phyloP scores from a whole-genome alignment of 805 yeast genomes.

The Ogataea zsoltii region DNA sequence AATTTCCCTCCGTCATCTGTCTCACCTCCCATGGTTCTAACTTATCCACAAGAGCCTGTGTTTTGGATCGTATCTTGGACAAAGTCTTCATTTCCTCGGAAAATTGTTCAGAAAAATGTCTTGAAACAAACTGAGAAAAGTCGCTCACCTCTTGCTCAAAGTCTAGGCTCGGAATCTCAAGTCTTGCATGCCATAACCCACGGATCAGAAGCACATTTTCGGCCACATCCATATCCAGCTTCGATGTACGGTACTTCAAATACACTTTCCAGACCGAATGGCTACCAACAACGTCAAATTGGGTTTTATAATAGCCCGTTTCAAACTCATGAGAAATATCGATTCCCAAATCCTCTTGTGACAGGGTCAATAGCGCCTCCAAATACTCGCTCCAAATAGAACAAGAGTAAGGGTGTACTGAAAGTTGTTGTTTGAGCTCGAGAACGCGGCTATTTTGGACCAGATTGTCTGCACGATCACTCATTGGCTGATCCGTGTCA shows the following conservation, averaged over 20 bases:
- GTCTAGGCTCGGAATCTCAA: conserved; percentile 42
- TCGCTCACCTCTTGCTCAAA: conserved; percentile 42
- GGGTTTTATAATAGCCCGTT: conserved; percentile 11
- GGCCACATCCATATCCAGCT: background rate
- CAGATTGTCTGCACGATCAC: no score
- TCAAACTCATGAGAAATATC: conserved; percentile 3
- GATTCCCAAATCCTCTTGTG: background rate
- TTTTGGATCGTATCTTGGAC: conserved; percentile 32
- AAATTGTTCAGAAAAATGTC: conserved; percentile 32
- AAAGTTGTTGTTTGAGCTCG: conserved; percentile 4
- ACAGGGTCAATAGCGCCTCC: background rate
- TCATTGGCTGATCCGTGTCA: no score
- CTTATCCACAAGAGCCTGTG: conserved; percentile 31
- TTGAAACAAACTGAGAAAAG: conserved; percentile 43
- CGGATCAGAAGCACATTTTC: conserved; percentile 18
- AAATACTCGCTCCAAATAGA: conserved; percentile 13
- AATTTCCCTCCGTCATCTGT: conserved; percentile 14
- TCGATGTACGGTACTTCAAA: conserved; percentile 1
- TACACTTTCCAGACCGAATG: conserved; percentile 18
- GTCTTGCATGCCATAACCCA: conserved; percentile 30
- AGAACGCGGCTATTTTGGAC: background rate
- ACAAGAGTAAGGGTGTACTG: conserved; percentile 9
- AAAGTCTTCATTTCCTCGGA: conserved; percentile 39
- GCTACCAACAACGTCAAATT: conserved; percentile 13
- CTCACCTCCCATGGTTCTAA: conserved; percentile 40